Conservation (phyloP, 2,329 filamentous ascomycete genomes). For the Teratosphaeria zuluensis region DNA sequence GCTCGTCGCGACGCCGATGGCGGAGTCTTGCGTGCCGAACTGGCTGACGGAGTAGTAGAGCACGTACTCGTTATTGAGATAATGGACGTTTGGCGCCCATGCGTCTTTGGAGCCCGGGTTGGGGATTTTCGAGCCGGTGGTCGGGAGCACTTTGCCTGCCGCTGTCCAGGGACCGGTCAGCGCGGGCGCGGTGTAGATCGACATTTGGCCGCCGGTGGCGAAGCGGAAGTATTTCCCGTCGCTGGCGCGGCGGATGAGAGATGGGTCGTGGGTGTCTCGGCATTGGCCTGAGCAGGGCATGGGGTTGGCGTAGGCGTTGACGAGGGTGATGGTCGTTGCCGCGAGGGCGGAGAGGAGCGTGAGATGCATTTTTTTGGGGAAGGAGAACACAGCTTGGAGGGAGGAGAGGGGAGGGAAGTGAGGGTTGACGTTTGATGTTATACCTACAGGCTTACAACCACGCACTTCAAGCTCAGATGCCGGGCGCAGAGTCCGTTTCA, state of each 20-base stretch:
- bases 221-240: conserved; percentile 46
- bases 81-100: conserved; percentile 53
- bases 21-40: conserved; percentile 50
- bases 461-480: no score
- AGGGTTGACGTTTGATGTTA: no score
- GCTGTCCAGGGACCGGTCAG: conserved; percentile 44
- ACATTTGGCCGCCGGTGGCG: conserved; percentile 42
- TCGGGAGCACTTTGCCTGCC: conserved; percentile 37
- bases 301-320: conserved; percentile 31
- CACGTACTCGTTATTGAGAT: conserved; percentile 49
- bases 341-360: background rate
- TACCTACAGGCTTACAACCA: no score
- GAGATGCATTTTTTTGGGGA: background rate
- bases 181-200: conserved; percentile 38
- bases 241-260: conserved; percentile 35
- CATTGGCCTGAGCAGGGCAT: conserved; percentile 33
- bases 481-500: no score
- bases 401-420: no score
- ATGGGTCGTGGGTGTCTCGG: conserved; percentile 40
- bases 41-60: conserved; percentile 54
- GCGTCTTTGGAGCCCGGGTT: conserved; percentile 39
- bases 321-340: background rate
- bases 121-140: conserved; percentile 34
- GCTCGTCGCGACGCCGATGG: conserved; percentile 51
- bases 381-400: background rate